A percentile compares a stretch with the other conserved stretches of the same genome.
Evolutionary conservation across 2,329 filamentous ascomycete genomes (phyloP).

Genomic region (Tetracladium maxilliforme): DNA sequence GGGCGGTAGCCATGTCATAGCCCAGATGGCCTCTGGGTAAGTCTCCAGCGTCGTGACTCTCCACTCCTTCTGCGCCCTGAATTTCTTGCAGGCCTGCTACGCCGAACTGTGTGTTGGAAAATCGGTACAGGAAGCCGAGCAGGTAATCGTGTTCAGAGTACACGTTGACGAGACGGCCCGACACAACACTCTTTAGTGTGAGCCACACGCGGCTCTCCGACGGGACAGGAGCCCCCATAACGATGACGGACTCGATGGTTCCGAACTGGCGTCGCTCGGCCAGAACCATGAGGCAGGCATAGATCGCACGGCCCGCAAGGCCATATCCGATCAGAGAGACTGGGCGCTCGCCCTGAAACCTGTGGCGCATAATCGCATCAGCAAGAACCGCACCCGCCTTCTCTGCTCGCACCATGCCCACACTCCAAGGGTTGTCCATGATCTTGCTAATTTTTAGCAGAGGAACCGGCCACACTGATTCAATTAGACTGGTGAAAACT

Average conservation of each 20-base stretch:
- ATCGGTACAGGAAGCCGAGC: slow-evolving; percentile 76
- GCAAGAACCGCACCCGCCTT: slow-evolving; percentile 71
- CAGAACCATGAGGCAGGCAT: slow-evolving; percentile 42
- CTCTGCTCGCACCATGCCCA: slow-evolving; percentile 62
- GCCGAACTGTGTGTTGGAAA: slow-evolving; percentile 66
- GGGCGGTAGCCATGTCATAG: too few species aligned
- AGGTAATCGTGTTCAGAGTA: slow-evolving; percentile 81
- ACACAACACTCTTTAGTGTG: slow-evolving; percentile 61
- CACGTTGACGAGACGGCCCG: slow-evolving; percentile 77
- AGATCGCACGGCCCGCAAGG: slow-evolving; percentile 47
- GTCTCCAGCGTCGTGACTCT: slow-evolving; percentile 47
- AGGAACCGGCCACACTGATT: slow-evolving; percentile 56
- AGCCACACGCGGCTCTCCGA: slow-evolving; percentile 61
- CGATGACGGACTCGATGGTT: slow-evolving; percentile 48
- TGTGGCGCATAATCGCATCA: slow-evolving; percentile 58
- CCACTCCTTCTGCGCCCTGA: slow-evolving; percentile 46
- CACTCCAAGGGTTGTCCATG: slow-evolving; percentile 70
- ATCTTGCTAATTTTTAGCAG: slow-evolving; percentile 51
- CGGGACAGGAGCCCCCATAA: slow-evolving; percentile 74
- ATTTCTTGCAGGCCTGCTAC: slow-evolving; percentile 72
- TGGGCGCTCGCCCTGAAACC: slow-evolving; percentile 44
- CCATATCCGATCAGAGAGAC: slow-evolving; percentile 48
- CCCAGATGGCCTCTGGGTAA: slow-evolving; percentile 30
- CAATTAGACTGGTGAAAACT: slow-evolving; percentile 53
- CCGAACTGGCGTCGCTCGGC: slow-evolving; percentile 49